Evolutionary conservation across 257 asterid species (phyloP).

Genomic region (Lantana camara): DNA sequence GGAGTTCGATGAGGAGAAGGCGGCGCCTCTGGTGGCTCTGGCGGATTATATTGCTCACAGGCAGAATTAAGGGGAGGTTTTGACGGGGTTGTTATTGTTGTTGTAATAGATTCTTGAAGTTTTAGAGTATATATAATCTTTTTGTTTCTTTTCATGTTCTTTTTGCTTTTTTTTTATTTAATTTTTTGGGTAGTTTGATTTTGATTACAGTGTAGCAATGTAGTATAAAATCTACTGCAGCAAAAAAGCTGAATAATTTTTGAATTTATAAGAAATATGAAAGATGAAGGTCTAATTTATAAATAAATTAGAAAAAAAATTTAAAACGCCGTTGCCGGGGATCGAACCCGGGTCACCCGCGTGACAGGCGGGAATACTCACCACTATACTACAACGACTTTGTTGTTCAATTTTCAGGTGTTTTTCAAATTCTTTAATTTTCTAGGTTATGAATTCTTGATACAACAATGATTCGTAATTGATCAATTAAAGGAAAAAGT

Average conservation of each 20-base stretch:
- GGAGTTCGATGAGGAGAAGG: slow-evolving; percentile 31
- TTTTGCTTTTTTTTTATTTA: too few relatives aligned
- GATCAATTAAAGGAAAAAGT: too few relatives aligned
- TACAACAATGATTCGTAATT: too few relatives aligned
- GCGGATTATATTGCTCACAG: slow-evolving; percentile 38
- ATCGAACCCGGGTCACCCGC: slow-evolving; percentile 99
- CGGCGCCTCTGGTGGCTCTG: slow-evolving; percentile 36
- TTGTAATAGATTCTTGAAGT: slow-evolving; percentile 8
- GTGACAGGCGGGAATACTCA: slow-evolving; percentile 98
- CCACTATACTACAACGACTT: slow-evolving; percentile 96
- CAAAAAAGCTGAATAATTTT: not conserved
- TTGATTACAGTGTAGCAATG: not conserved
- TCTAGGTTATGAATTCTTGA: too few relatives aligned
- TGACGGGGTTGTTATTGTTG: not conserved
- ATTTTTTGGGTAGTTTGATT: too few relatives aligned
- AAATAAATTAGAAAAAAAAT: not conserved
- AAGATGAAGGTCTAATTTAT: too few relatives aligned
- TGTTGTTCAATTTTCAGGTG: not conserved
- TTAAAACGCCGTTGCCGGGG: slow-evolving; percentile 85
- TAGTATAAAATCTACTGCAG: too few relatives aligned
- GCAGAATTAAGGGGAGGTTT: slow-evolving; percentile 18
- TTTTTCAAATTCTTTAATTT: too few relatives aligned
- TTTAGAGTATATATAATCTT: not conserved
- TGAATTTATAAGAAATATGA: not conserved
- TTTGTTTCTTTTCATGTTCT: too few relatives aligned